Evolutionary conservation across 2,329 filamentous ascomycete species (phyloP).

Genomic region (Fusarium austroafricanum): DNA sequence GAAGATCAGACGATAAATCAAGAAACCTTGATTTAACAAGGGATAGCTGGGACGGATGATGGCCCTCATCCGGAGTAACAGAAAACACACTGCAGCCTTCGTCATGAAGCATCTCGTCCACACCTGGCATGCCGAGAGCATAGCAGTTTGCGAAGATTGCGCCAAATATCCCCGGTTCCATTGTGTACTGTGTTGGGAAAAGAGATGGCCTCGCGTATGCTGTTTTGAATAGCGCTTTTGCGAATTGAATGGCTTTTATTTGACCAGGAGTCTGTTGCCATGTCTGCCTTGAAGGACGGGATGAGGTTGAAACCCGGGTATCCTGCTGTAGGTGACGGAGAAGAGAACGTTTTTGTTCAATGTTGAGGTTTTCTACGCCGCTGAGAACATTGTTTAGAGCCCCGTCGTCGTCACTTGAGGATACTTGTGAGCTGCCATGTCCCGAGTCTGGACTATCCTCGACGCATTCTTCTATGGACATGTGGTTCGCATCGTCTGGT

Average conservation of each 20-base stretch:
- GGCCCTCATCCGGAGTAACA: conserved; percentile 38
- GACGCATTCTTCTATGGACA: conserved; percentile 16
- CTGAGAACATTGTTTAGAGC: conserved; percentile 29
- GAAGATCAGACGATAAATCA: conserved; percentile 46
- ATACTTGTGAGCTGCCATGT: not conserved
- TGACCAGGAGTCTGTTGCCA: conserved; percentile 30
- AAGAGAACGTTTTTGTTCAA: conserved; percentile 38
- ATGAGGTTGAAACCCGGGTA: not conserved
- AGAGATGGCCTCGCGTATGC: conserved; percentile 25
- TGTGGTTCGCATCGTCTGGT: not conserved
- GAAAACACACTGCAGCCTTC: conserved; percentile 51
- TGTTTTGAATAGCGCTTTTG: conserved; percentile 32
- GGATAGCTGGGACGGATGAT: conserved; percentile 42
- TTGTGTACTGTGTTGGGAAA: conserved; percentile 32
- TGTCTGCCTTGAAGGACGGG: not conserved
- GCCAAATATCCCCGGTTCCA: conserved; percentile 47
- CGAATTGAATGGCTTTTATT: conserved; percentile 38
- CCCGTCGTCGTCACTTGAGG: not conserved
- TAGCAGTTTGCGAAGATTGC: conserved; percentile 53
- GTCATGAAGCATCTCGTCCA: conserved; percentile 43
- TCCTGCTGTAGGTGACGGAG: conserved; percentile 40
- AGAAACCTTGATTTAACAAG: conserved; percentile 44
- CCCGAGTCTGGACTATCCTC: conserved; percentile 8
- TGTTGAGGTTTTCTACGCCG: conserved; percentile 29
- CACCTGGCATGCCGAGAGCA: conserved; percentile 48